Conservation (phyloP, 768 basidiomycete species). For the Scleroderma citrinum region DNA sequence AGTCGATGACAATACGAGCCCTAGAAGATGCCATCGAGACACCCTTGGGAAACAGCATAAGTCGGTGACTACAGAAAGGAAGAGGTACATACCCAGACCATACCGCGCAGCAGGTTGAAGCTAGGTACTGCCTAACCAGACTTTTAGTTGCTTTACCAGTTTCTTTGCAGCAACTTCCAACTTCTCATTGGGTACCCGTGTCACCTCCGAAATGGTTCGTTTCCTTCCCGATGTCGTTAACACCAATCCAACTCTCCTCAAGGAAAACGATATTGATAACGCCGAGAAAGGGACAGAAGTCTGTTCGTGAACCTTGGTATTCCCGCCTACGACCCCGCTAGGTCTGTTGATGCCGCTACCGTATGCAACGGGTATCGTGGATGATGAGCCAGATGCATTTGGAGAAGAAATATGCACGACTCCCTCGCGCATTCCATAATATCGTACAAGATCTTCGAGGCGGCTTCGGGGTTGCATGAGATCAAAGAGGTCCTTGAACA, state of each 20-base stretch:
- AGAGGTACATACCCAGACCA: too few relatives aligned
- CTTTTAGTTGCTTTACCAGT: slow-evolving; percentile 43
- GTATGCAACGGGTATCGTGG: background rate
- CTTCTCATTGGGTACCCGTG: slow-evolving; percentile 45
- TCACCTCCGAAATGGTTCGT: slow-evolving; percentile 51
- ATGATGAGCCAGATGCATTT: slow-evolving; percentile 12
- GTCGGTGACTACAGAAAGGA: too few relatives aligned
- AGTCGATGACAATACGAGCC: too few relatives aligned
- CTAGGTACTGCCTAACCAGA: slow-evolving; percentile 31
- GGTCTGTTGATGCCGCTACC: too few relatives aligned
- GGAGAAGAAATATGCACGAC: slow-evolving; percentile 19
- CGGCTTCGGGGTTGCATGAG: slow-evolving; percentile 67
- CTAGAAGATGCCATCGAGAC: too few relatives aligned
- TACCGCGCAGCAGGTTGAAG: background rate
- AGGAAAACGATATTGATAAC: slow-evolving; percentile 36
- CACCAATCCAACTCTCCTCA: slow-evolving; percentile 35
- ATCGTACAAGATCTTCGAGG: slow-evolving; percentile 63
- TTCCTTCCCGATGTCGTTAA: slow-evolving; percentile 30
- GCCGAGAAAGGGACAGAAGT: slow-evolving; percentile 23
- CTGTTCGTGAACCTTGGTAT: background rate
- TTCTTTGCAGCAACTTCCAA: slow-evolving; percentile 51
- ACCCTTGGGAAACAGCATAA: too few relatives aligned
- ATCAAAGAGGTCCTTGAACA: slow-evolving; percentile 76
- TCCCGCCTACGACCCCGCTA: too few relatives aligned
- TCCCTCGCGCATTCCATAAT: slow-evolving; percentile 36